Evolutionary conservation across 768 basidiomycete genomes (phyloP), one percentile per base, ranked within the genome.

Genomic region (Boletus tylopilopsis): DNA sequence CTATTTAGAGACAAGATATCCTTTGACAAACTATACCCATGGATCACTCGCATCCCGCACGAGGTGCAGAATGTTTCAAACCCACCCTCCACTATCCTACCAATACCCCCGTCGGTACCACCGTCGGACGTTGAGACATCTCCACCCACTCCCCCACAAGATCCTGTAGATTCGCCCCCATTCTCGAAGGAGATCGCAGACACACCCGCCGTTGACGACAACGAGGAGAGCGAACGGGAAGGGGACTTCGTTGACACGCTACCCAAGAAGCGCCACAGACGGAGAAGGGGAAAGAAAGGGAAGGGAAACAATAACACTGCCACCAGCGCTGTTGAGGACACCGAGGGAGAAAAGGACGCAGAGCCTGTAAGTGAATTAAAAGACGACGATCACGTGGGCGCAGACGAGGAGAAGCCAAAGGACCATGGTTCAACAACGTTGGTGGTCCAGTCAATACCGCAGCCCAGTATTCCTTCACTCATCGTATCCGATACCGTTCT

Each of bases 401-500:
- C 29, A 22, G 52, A n/a, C 22, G 59, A 59, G 34, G 70, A 67
- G 41, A 47, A 19, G 13, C 29, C 30, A 27, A 47, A 43, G 30
- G 45, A 22, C 19, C 35, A 39, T 25, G 41, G 42, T 35, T 57
- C 58, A 10, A 21, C 48, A 32, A 53, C 53, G 18, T 32, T 69
- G 37, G 25, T 71, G n/a, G 53, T 67, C 21, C 58, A 62, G 34
- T 56, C 62, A 24, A 51, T 55, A n/a, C 58, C 47, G 9, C 59
- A 54, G 21, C 41, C 51, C 15, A 11, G 56, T 10, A 57, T 64
- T 15, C 71, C 84, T 6, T 85, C 85, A 0, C 70, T 92, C 36
- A 59, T 81, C 19, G 83, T 93, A 15, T 88, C 89, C 6, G 87
- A 91, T 40, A 77, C 74, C 1, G 71, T 91, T 36, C 76, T 93